phyloP scores from a whole-genome alignment of 768 basidiomycete species.

The Tephrocybe sp. region DNA sequence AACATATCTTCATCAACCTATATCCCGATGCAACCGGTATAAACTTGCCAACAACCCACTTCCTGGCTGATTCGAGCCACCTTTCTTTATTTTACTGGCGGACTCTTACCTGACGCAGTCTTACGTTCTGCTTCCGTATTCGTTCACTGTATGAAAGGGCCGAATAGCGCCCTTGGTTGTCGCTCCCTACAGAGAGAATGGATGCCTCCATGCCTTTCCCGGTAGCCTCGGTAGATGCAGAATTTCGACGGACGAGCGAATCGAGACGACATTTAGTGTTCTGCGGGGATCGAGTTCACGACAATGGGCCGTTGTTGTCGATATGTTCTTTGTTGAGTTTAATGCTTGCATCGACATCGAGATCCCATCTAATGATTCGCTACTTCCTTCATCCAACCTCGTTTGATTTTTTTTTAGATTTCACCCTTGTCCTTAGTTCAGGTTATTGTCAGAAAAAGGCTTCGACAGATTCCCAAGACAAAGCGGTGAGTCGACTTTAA shows the following conservation, averaged over 20 bases:
- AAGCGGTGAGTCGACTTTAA: too few relatives aligned
- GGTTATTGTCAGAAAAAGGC: too few relatives aligned
- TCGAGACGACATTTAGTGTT: too few relatives aligned
- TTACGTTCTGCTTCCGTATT: slow-evolving; percentile 11
- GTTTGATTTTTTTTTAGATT: too few relatives aligned
- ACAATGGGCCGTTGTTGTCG: too few relatives aligned
- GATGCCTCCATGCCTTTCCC: slow-evolving; percentile 19
- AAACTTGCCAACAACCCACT: slow-evolving; percentile 33
- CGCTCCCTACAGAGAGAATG: slow-evolving; percentile 12
- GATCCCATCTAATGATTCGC: too few relatives aligned
- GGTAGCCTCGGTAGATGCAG: slow-evolving; percentile 25
- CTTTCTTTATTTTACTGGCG: neutral
- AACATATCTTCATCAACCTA: slow-evolving; percentile 13
- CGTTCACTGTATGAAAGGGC: neutral
- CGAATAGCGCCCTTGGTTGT: slow-evolving; percentile 5
- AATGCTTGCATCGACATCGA: too few relatives aligned
- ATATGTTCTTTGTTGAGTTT: too few relatives aligned
- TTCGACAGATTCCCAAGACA: too few relatives aligned
- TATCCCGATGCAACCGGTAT: slow-evolving; percentile 38
- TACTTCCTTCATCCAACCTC: too few relatives aligned
- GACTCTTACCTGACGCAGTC: neutral
- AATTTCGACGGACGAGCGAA: neutral
- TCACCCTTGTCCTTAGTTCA: too few relatives aligned
- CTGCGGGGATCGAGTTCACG: too few relatives aligned
- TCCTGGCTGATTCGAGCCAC: slow-evolving; percentile 5